Evolutionary conservation across 768 basidiomycete species (phyloP).

Genomic region (Pisolithus tinctorius): DNA sequence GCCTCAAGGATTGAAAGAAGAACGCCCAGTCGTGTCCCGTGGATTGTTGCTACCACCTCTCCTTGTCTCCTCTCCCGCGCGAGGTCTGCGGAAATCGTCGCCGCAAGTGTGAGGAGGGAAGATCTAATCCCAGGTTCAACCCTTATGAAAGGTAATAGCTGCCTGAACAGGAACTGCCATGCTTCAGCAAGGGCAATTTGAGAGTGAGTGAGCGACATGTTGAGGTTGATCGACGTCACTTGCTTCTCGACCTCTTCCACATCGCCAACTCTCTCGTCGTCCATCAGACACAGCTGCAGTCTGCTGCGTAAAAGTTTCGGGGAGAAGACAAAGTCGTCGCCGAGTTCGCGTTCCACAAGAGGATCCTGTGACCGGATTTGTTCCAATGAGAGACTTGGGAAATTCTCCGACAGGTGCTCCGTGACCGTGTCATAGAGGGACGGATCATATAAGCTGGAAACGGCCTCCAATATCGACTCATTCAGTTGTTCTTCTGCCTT

Average conservation of each 20-base stretch:
- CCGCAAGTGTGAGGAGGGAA: constrained; percentile 49
- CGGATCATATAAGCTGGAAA: constrained; percentile 66
- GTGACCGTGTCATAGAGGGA: constrained; percentile 58
- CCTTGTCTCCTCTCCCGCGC: constrained; percentile 66
- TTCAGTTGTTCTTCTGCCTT: constrained; percentile 56
- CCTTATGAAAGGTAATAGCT: constrained; percentile 57
- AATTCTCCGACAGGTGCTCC: constrained; percentile 41
- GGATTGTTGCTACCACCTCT: constrained; percentile 80
- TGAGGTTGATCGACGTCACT: constrained; percentile 74
- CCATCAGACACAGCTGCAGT: constrained; percentile 34
- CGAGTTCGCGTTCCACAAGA: constrained; percentile 64
- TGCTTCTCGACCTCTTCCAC: constrained; percentile 48
- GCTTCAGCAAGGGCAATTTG: constrained; percentile 69
- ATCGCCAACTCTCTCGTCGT: constrained; percentile 36
- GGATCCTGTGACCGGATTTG: constrained; percentile 61
- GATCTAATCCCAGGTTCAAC: constrained; percentile 51
- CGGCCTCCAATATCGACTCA: constrained; percentile 64
- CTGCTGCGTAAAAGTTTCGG: constrained; percentile 51
- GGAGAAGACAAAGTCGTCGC: constrained; percentile 75
- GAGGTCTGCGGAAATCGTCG: constrained; percentile 59
- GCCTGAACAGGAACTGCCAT: constrained; percentile 69
- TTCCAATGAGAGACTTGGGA: constrained; percentile 57
- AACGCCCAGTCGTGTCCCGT: constrained; percentile 66
- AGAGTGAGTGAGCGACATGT: constrained; percentile 77
- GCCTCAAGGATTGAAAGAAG: constrained; percentile 75